A percentile compares a stretch with the other conserved stretches of the same genome.
phyloP scores from a whole-genome alignment of 345 rosid genomes.

The Eucalyptus regnans region DNA sequence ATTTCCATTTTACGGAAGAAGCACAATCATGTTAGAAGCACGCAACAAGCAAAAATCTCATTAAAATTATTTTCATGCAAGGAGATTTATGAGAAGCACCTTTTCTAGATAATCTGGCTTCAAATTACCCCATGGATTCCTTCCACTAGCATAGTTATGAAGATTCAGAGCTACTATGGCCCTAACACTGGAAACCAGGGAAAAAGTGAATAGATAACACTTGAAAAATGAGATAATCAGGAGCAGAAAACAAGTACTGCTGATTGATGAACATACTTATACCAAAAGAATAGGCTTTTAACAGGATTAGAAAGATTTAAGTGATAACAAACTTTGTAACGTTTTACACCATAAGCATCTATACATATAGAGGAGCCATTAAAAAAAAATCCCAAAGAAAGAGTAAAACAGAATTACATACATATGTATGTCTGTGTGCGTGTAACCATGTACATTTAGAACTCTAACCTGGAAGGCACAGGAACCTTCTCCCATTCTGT shows the following conservation, averaged over 20 bases:
- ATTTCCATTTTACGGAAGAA: not conserved
- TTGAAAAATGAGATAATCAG: not conserved
- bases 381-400: not conserved
- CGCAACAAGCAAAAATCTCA: not conserved
- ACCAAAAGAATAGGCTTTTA: not conserved
- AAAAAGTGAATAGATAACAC: not conserved
- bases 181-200: conserved; percentile 42
- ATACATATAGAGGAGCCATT: not conserved
- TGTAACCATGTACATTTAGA: not conserved
- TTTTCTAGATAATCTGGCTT: conserved; percentile 79
- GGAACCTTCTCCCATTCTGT: conserved; percentile 84
- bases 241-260: not conserved
- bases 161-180: conserved; percentile 90
- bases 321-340: not conserved
- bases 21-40: not conserved
- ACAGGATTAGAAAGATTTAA: not conserved
- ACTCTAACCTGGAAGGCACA: conserved; percentile 75
- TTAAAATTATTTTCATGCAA: not conserved
- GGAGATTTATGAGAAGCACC: conserved; percentile 15
- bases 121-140: conserved; percentile 92
- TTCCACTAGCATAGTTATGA: conserved; percentile 88
- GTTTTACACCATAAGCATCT: not conserved
- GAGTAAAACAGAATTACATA: not conserved
- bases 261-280: not conserved
- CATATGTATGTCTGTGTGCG: not conserved